Evolutionary conservation across 805 yeast genomes (phyloP).

Genomic region (Wickerhamiella qilinensis): DNA sequence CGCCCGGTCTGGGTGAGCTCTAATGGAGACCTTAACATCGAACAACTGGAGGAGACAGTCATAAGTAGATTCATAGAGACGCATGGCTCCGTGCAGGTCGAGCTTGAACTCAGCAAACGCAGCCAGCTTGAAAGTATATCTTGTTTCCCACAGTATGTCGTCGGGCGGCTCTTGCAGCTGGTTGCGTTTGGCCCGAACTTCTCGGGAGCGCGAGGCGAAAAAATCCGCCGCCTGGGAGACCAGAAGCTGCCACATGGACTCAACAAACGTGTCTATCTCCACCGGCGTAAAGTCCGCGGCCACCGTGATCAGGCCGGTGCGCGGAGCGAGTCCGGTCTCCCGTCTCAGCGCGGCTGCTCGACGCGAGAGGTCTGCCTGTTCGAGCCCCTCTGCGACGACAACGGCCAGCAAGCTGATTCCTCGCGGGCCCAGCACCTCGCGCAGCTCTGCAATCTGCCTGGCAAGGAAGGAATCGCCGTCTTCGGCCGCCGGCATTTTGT

Average conservation of each 20-base stretch:
- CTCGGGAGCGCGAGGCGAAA: constrained; percentile 16
- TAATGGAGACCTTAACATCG: constrained; percentile 12
- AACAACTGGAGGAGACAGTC: constrained; percentile 31
- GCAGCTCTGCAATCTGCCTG: not conserved
- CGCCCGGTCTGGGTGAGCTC: too few species aligned
- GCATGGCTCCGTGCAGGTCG: constrained; percentile 33
- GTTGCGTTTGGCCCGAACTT: constrained; percentile 12
- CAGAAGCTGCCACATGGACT: constrained; percentile 24
- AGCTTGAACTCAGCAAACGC: constrained; percentile 33
- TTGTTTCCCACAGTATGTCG: constrained; percentile 29
- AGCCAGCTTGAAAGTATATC: constrained; percentile 38
- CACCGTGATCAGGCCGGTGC: constrained; percentile 28
- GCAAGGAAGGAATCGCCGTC: not conserved
- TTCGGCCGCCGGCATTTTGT: not conserved
- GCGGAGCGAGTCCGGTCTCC: constrained; percentile 27
- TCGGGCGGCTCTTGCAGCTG: constrained; percentile 13
- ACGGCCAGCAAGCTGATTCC: constrained; percentile 25
- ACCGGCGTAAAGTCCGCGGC: constrained; percentile 25
- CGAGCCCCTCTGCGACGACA: constrained; percentile 20
- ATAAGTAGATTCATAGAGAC: constrained; percentile 36
- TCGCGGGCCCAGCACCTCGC: not conserved
- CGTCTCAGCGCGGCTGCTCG: constrained; percentile 16
- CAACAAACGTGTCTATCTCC: constrained; percentile 28
- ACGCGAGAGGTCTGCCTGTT: constrained; percentile 15
- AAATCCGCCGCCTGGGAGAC: constrained; percentile 30